Evolutionary conservation across 805 yeast species (phyloP).

Genomic region (Wickerhamiella spandovensis): DNA sequence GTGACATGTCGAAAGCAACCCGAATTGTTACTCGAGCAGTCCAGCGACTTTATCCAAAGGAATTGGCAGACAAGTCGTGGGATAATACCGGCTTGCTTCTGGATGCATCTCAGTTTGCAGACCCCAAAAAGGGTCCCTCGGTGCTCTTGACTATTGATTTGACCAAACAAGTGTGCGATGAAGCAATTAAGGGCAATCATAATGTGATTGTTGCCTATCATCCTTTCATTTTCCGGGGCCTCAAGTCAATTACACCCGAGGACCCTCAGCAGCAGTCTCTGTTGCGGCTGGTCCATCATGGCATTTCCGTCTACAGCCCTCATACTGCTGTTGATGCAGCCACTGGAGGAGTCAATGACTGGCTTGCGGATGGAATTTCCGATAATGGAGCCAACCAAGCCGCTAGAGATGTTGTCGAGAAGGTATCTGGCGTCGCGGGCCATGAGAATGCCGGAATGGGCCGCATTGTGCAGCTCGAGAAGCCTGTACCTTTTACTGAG

Average conservation of each 20-base stretch:
- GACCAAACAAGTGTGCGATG: constrained; percentile 71
- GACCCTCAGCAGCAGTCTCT: constrained; percentile 78
- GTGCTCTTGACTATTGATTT: constrained; percentile 70
- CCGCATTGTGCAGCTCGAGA: constrained; percentile 39
- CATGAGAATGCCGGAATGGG: constrained; percentile 68
- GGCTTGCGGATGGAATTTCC: constrained; percentile 56
- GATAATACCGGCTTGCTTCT: constrained; percentile 89
- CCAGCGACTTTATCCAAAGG: constrained; percentile 66
- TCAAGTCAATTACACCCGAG: constrained; percentile 52
- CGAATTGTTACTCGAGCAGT: constrained; percentile 23
- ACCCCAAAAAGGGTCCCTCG: constrained; percentile 13
- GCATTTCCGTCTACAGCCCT: constrained; percentile 86
- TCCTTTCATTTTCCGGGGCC: constrained; percentile 85
- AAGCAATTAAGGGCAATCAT: constrained; percentile 48
- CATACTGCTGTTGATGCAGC: constrained; percentile 96
- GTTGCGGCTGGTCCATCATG: constrained; percentile 53
- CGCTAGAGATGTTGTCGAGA: constrained; percentile 28
- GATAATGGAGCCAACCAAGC: constrained; percentile 18
- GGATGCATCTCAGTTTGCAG: constrained; percentile 37
- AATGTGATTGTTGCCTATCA: constrained; percentile 73
- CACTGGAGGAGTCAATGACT: constrained; percentile 85
- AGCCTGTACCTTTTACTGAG: constrained; percentile 31
- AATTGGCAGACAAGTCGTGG: constrained; percentile 80
- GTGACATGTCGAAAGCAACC: constrained; percentile 2
- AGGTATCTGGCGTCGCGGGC: constrained; percentile 27